Conservation (phyloP, 225 moss, liverwort and hornwort genomes). For the Marchantia paleacea region DNA sequence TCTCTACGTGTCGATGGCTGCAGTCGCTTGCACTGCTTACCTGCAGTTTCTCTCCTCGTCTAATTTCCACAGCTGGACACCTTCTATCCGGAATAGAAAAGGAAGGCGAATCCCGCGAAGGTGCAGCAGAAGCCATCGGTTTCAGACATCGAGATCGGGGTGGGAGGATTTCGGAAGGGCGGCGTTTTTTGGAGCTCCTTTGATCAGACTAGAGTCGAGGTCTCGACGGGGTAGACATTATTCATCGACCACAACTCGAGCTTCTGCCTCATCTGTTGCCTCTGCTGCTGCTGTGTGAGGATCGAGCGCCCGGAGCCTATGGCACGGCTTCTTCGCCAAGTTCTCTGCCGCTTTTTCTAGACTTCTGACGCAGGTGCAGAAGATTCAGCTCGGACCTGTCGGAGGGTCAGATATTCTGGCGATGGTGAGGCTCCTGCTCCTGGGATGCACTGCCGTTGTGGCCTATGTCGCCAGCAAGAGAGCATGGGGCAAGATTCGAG, state of each 20-base stretch:
- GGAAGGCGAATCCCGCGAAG: background rate
- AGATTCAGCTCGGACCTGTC: background rate
- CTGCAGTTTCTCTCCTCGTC: background rate
- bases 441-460: conserved; percentile 42
- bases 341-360: background rate
- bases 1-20: conserved; percentile 4
- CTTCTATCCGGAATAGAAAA: no score
- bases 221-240: background rate
- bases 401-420: background rate
- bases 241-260: background rate
- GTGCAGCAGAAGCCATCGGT: background rate
- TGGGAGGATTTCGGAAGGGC: background rate
- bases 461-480: conserved; percentile 46
- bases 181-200: background rate
- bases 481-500: conserved; percentile 31
- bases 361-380: background rate
- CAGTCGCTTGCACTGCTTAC: background rate
- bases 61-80: background rate
- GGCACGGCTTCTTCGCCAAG: background rate
- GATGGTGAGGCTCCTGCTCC: conserved; percentile 45
- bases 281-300: background rate
- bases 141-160: background rate
- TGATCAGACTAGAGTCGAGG: background rate
- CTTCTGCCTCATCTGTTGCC: background rate
- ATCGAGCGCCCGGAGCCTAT: background rate